Conservation (phyloP, 805 yeast species). For the Wickerhamiella kurtzmanii region DNA sequence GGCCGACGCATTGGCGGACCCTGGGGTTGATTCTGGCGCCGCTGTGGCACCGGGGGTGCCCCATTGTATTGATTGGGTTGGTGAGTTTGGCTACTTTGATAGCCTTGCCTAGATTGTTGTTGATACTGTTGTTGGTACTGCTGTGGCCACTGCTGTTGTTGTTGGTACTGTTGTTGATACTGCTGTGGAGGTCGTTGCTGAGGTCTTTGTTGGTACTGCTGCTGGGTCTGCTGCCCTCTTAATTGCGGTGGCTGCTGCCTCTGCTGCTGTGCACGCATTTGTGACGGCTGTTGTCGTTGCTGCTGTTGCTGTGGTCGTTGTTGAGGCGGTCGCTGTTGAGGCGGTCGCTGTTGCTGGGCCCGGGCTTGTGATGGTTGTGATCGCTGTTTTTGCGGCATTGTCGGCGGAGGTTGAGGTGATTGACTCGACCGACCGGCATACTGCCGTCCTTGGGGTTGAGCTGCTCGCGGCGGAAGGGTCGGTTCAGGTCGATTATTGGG, state of each 20-base stretch:
- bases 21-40: not conserved
- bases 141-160: constrained; percentile 1
- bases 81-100: no score
- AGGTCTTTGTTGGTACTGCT: not conserved
- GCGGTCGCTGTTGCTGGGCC: not conserved
- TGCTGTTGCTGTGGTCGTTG: not conserved
- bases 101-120: not conserved
- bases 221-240: not conserved
- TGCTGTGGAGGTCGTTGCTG: not conserved
- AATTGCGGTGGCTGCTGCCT: not conserved
- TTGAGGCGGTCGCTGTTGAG: not conserved
- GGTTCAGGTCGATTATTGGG: constrained; percentile 3
- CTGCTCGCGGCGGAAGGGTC: not conserved
- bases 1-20: not conserved
- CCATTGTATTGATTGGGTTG: not conserved
- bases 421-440: not conserved
- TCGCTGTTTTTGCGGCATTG: not conserved
- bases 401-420: not conserved
- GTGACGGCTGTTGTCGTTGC: not conserved
- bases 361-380: not conserved
- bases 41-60: not conserved
- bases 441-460: not conserved
- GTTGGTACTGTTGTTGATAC: constrained; percentile 12
- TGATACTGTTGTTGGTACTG: constrained; percentile 4
- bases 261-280: not conserved